Base-by-base conservation (phyloP, 179 eudicot species). In the Nepenthes alata region DNA sequence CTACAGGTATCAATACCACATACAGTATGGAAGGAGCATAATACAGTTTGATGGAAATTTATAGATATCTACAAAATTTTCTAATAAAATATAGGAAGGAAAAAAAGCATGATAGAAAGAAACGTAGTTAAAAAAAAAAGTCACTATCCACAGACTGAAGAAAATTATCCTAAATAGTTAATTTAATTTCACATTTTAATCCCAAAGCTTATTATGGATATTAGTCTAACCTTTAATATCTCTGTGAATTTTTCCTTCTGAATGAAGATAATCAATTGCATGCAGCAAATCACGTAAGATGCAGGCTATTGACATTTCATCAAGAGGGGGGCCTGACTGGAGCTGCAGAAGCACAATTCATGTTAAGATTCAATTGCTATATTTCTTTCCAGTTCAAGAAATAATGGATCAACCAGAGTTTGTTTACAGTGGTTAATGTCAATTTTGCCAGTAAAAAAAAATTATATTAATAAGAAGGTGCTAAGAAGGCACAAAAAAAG, bases 201-300 rank as follows among this genome's bases (percentile, higher is more conserved):
- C 45, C 45, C 8, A 7, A 41, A 1, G 45, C 8, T 4, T 4
- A 4, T 41, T 41, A 41, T 51, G 35, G 37, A 1, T 47, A 58
- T 44, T 39, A 55, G 37, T 57, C 59, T 37, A 60, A 88, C 97
- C 97, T 88, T 91, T 91, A 58, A 91, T 88, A 76, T 91, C 97
- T 75, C 97, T 79, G 74, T 91, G 97, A 71, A 91, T 91, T 77
- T 91, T 91, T 50, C 96, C 96, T 83, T 91, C 97, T 52, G 79
- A 77, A 68, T 91, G 97, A 64, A 91, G 96, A 74, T 91, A 91
- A 69, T 91, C 97, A 72, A 91, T 65, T 37, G 97, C 97, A 77
- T 88, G 96, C 63, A 91, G 84, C 80, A 91, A 78, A 80, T 91
- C 97, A 47, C 94, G 89, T 69, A 88, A 75, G 66, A 91, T 91